Base-by-base conservation (phyloP, 768 basidiomycete species). In the Leucocoprinus birnbaumii region DNA sequence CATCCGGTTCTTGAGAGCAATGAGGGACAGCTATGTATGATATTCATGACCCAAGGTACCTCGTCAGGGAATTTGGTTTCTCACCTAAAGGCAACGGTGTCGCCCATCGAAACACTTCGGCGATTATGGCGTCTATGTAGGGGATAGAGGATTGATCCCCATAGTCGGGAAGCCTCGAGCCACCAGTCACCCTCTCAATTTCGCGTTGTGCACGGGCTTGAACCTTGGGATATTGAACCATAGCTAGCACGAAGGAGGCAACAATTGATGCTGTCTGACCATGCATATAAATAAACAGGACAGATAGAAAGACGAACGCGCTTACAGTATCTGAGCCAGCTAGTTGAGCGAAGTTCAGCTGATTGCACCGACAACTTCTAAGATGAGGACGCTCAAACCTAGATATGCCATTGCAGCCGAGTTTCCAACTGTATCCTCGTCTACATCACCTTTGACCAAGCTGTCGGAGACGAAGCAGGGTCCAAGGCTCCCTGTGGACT, bases 21-120 rank as follows among this genome's bases (percentile, higher is more conserved):
- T 77, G 75, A 0, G 73, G 69, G 8, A 75, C 55, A 21, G 64
- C 73, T 73, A 14, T 14, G 11, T 34, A 43, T n/a, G n/a, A n/a
- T n/a, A n/a, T n/a, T n/a, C n/a, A n/a, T n/a, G n/a, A n/a, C n/a
- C n/a, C n/a, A n/a, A n/a, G n/a, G n/a, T n/a, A n/a, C n/a, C n/a
- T n/a, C n/a, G n/a, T n/a, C n/a, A n/a, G n/a, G n/a, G n/a, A n/a
- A n/a, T n/a, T n/a, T n/a, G n/a, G n/a, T n/a, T n/a, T n/a, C n/a
- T n/a, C n/a, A 75, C 77, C 71, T 9, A 71, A 42, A 10, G 78
- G 76, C 0, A 53, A 48, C 16, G 75, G 68, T 4, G 61, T 62
- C 45, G 67, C 59, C 75, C 77, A 79, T 14, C 79, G 69, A 55
- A 78, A 48, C 0, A 73, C 63, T 58, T 81, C 80, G 19, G 72